phyloP scores from a whole-genome alignment of 352 stramenopile species.

The Pythium brachiatum region DNA sequence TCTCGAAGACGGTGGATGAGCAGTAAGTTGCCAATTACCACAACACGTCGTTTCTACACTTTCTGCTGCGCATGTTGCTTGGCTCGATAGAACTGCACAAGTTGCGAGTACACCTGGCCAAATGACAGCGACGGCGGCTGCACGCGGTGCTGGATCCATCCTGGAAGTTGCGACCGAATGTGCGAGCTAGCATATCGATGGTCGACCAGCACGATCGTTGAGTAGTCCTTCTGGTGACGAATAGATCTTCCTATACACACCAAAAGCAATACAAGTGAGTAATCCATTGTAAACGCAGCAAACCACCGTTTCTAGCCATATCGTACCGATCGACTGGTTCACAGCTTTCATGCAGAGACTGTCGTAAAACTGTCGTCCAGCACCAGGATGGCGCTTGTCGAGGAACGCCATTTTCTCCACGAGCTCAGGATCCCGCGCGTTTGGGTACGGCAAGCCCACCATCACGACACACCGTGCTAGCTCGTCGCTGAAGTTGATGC shows the following conservation, averaged over 20 bases:
- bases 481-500: constrained; percentile 99
- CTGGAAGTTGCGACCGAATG: constrained; percentile 64
- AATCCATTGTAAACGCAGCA: no score
- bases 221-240: constrained; percentile 97
- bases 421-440: constrained; percentile 94
- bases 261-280: neutral
- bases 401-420: constrained; percentile 97
- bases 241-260: constrained; percentile 87
- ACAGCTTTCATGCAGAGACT: constrained; percentile 99
- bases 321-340: constrained; percentile 98
- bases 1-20: constrained; percentile 37
- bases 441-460: constrained; percentile 97
- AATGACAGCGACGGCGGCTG: constrained; percentile 57
- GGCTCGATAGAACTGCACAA: constrained; percentile 75
- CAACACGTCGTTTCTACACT: no score
- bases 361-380: constrained; percentile 93
- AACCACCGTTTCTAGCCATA: no score
- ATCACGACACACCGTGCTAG: constrained; percentile 97
- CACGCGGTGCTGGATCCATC: constrained; percentile 83
- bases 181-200: constrained; percentile 84
- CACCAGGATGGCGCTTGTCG: constrained; percentile 56
- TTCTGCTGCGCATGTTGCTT: constrained; percentile 32
- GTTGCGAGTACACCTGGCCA: constrained; percentile 64
- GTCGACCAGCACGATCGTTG: constrained; percentile 96
- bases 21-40: no score